Conservation (phyloP, 2,329 filamentous ascomycete species). For the Leptographium flavum region DNA sequence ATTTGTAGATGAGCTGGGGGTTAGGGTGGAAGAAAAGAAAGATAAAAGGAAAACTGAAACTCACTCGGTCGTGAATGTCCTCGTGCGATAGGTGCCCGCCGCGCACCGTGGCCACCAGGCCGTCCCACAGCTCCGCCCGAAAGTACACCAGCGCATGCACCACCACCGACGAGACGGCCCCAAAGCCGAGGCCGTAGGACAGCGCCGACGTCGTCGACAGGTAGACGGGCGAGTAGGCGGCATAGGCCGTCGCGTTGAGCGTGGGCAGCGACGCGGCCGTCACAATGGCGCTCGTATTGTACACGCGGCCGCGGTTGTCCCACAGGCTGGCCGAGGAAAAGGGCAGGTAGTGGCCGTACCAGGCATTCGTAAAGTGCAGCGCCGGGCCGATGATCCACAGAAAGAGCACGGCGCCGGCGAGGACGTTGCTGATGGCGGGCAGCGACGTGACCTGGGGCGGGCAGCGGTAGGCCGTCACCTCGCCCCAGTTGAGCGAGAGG, state of each 20-base stretch:
- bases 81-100: conserved; percentile 23
- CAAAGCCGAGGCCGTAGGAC: conserved; percentile 37
- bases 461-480: conserved; percentile 24
- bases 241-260: conserved; percentile 45
- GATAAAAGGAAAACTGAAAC: neutral
- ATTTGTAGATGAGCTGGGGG: conserved; percentile 41
- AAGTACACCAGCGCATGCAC: conserved; percentile 42
- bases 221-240: conserved; percentile 49
- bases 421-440: conserved; percentile 40
- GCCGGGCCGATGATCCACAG: conserved; percentile 41
- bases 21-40: neutral
- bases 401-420: conserved; percentile 37
- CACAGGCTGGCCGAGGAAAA: conserved; percentile 45
- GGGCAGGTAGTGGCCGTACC: conserved; percentile 45
- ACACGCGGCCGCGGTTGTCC: conserved; percentile 45
- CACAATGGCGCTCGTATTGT: conserved; percentile 41
- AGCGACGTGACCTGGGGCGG: conserved; percentile 34
- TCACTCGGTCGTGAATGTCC: neutral
- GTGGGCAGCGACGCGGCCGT: conserved; percentile 28
- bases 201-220: conserved; percentile 46
- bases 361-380: conserved; percentile 38
- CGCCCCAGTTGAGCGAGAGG: conserved; percentile 21
- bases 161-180: conserved; percentile 45
- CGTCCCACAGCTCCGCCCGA: conserved; percentile 23
- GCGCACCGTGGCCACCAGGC: conserved; percentile 37